Evolutionary conservation across 495 filamentous ascomycete genomes (phyloP), one percentile per base, ranked within the genome.

Genomic region (Trichoderma virens): DNA sequence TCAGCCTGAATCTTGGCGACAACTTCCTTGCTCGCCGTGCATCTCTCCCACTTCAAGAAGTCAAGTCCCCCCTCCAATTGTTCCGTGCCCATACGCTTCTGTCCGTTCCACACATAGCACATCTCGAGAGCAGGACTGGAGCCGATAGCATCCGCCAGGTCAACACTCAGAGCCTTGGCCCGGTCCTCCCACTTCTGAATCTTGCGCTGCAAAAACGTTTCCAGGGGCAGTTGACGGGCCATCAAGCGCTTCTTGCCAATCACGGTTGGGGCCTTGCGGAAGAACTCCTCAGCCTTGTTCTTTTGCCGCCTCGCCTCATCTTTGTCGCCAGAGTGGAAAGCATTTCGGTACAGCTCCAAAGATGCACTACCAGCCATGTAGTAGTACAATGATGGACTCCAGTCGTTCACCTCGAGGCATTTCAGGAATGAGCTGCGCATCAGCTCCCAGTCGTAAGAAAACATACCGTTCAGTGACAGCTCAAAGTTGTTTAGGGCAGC

Each of bases 41-140:
- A 75, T 34, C 79, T 66, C 6, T 76, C 76, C 90, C 91, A 97
- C 5, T 82, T 78, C 6, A 97, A 73, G 13, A 79, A 78, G 7
- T 71, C 70, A 20, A 92, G 69, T 2, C 87, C 90, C 31, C 79
- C 76, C 56, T 90, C 81, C 18, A 96, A 77, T 65, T 90, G 83
- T 2, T 74, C 73, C 6, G 74, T 66, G 25, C 80, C 78, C 90
- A 96, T 94, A 45, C 91, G 85, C 74, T 90, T 95, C 47, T 79
- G 78, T 1, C 89, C 89, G 65, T 84, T 92, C 94, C 94, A 98
- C 69, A 98, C 86, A 73, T 93, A 96, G n/a, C 90, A 86, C 92
- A 98, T 97, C 76, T 98, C 94, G 70, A 92, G 86, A 2, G 90
- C 73, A 0, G 94, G 95, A 67, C 87, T 89, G 8, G 93, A 85